Evolutionary conservation across 768 basidiomycete genomes (phyloP).

Genomic region (Suillus subluteus): DNA sequence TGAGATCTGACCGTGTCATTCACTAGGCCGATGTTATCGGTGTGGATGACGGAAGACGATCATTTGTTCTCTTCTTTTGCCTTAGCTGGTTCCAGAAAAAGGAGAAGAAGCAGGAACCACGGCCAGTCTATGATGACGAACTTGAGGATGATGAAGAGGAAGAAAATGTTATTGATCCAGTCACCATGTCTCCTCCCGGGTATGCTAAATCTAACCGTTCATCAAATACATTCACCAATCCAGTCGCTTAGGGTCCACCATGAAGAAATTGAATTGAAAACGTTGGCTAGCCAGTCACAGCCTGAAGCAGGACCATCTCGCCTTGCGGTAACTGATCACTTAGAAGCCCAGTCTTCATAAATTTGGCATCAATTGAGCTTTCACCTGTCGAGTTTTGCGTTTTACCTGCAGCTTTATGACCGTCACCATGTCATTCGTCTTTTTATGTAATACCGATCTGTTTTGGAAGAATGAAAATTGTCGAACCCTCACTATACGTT

Average conservation of each 20-base stretch:
- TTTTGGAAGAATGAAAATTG: background rate
- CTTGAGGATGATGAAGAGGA: background rate
- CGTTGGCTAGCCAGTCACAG: too few species aligned
- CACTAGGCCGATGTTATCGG: too few species aligned
- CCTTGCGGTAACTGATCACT: background rate
- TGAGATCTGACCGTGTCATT: too few species aligned
- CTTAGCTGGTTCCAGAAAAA: background rate
- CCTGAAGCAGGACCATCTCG: too few species aligned
- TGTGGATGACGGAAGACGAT: too few species aligned
- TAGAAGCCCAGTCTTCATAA: background rate
- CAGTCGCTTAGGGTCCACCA: background rate
- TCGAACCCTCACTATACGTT: background rate
- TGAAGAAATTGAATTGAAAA: too few species aligned
- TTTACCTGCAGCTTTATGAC: background rate
- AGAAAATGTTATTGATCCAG: background rate
- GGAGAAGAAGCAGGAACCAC: background rate
- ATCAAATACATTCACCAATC: background rate
- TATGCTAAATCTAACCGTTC: background rate
- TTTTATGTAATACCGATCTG: background rate
- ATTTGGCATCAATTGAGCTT: background rate
- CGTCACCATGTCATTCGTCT: background rate
- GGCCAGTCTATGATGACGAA: background rate
- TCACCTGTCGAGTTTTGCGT: too few species aligned
- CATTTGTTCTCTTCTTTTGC: too few species aligned
- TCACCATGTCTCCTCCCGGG: background rate